Evolutionary conservation across 108 stramenopile species (phyloP), one percentile per base, ranked within the genome.

Genomic region (Nannochloropsis oceanica): DNA sequence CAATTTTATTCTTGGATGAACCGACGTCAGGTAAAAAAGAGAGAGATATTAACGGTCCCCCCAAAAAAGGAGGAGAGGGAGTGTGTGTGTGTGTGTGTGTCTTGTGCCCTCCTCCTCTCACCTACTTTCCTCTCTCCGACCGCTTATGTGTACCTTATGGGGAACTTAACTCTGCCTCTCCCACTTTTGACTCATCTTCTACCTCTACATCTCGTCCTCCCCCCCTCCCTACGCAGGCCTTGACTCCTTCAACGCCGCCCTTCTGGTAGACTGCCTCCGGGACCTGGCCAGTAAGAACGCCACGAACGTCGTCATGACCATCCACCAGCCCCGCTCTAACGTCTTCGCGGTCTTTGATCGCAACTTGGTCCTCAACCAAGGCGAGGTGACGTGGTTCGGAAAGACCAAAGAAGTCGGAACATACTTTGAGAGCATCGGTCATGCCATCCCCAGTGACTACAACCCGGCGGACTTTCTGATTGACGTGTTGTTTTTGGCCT

Each of bases 331-430:
- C 25, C 89, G 93, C 42, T 92, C 91, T 44, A 86, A 89, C 50
- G 94, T 95, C 85, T 95, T 91, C 85, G 91, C 92, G 44, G 85
- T 90, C 82, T 94, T 94, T 85, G 94, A 95, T 83, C 88, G 87
- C 42, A 26, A 94, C 44, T 88, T 94, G 43, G 88, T 95, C 25
- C 91, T 95, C 82, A 85, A 50, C 46, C 46, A 50, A 18, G 46
- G 46, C 13, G 46, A 50, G 18, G 0, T 50, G 46, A 50, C 46
- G 14, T 50, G 46, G 46, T 50, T 50, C 18, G 46, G 46, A 18
- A 50, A 50, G 18, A 18, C 46, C 14, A 50, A 50, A 50, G 46
- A 50, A 18, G 46, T 50, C 14, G 46, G 18, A 14, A 18, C 46
- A 13, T 50, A 50, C 46, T 50, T 14, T 18, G 46, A 13, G 14